Base-by-base conservation (phyloP, 1,284 basidiomycete species). In the Irpex sp. region DNA sequence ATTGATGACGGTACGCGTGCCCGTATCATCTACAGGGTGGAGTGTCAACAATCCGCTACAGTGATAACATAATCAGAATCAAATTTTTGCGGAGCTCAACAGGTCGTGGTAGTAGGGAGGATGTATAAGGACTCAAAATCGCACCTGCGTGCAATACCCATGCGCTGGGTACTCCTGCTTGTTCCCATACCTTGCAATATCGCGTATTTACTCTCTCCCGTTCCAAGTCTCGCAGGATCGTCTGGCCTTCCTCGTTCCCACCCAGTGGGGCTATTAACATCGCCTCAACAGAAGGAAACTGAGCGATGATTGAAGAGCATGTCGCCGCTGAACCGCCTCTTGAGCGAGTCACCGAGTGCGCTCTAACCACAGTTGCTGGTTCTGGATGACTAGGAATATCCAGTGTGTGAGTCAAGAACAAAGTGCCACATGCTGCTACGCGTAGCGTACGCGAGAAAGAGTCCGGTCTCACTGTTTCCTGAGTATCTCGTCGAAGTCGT, bases 91-190 rank as follows among this genome's bases (percentile, higher is more conserved):
- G n/a, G 15, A 11, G n/a, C 8, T 8, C 26, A 7, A 26, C 21
- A 50, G 5, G 58, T 17, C 17, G 43, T 7, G 26, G 26, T 19
- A 26, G 21, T 9, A 59, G 61, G 36, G 33, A 21, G 21, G 53
- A 53, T 49, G 57, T 50, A 26, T 31, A 6, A 17, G 17, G n/a
- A 26, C 17, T 1, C 21, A 15, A 60, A 49, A 61, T 15, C 80
- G 68, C 65, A 88, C 89, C 83, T 60, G 88, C 82, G 74, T 90
- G 84, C 36, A 93, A 70, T 35, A 93, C 84, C 89, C 91, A 93
- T n/a, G 92, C 90, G 61, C 82, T 85, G 0, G 91, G 91, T 19
- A 93, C 88, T 59, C 88, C 86, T 15, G 83, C 80, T 19, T 83
- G 81, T 35, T 85, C 82, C 85, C 88, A 89, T 19, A 90, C 73